Base-by-base conservation (phyloP, 495 filamentous ascomycete genomes). In the Penicillium egyptiacum region DNA sequence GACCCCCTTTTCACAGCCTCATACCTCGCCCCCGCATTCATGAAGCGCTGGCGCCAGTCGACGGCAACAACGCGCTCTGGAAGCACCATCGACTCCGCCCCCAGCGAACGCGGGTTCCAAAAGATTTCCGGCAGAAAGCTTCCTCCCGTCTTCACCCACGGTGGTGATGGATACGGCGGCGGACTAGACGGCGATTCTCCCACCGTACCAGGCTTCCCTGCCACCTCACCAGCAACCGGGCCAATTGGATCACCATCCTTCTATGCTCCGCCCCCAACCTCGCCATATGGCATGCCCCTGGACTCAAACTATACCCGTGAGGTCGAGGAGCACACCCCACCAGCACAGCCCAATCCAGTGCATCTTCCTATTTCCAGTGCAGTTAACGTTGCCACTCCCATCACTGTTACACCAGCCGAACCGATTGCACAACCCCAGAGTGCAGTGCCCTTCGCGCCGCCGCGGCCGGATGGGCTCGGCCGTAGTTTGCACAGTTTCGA, bases 41-140 rank as follows among this genome's bases (percentile, higher is more conserved):
- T 75, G 67, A 75, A 78, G 61, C 62, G 71, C 59, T 64, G 73
- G 74, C 50, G 69, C 47, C 53, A 74, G 47, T 73, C 66, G n/a
- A 73, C 66, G 17, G 64, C 71, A 54, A 71, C 79, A 14, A 75
- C 73, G 1, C 70, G 65, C 1, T 78, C 76, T 4, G 80, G 81
- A 37, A 78, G 77, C 41, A 72, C 67, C 5, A 10, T 67, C 8
- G 64, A 64, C 28, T 67, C 72, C 0, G 57, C 43, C 20, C 60
- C 74, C 4, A 79, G 78, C 53, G 81, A 84, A 48, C 77, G 77
- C 14, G 81, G 81, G 2, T 84, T 84, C 58, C 79, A 84, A 57
- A 82, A 81, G 58, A 74, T 92, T 5, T 87, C 88, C 6, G 89
- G 89, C 33, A 79, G 83, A 51, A 91, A 91, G 61, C 73, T 92